Evolutionary conservation across 257 asterid species (phyloP).

Genomic region (Solanum okadae): DNA sequence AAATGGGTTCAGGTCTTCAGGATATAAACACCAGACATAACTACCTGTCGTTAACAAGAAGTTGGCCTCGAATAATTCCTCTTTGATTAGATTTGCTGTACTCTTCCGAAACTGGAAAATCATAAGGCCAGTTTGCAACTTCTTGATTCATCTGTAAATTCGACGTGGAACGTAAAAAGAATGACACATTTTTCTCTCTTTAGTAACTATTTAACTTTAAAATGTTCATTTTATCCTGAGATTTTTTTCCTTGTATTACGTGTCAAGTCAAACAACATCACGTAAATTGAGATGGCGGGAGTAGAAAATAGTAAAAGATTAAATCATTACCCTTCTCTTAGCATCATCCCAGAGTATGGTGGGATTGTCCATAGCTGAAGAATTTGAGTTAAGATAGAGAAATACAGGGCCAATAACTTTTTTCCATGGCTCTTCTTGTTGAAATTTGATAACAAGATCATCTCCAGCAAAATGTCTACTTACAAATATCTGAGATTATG

Average conservation of each 20-base stretch:
- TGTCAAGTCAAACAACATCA: too few species aligned
- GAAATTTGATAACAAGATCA: too few species aligned
- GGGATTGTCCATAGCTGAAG: conserved; percentile 25
- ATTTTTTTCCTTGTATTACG: too few species aligned
- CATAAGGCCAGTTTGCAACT: conserved; percentile 66
- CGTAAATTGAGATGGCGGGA: not conserved
- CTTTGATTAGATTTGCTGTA: conserved; percentile 35
- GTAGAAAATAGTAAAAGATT: not conserved
- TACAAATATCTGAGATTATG: too few species aligned
- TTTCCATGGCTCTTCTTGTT: conserved; percentile 66
- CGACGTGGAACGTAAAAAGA: not conserved
- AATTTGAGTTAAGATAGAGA: conserved; percentile 45
- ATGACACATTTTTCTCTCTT: too few species aligned
- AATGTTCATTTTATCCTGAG: not conserved
- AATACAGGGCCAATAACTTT: conserved; percentile 78
- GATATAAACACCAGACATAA: too few species aligned
- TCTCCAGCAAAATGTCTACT: too few species aligned
- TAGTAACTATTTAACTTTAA: too few species aligned
- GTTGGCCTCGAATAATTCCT: conserved; percentile 51
- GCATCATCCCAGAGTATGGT: conserved; percentile 64
- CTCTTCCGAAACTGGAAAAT: conserved; percentile 51
- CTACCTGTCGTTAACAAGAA: conserved; percentile 54
- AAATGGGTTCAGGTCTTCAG: too few species aligned
- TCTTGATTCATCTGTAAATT: conserved; percentile 54
- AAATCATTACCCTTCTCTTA: conserved; percentile 8